phyloP scores from a whole-genome alignment of 805 yeast genomes.

The Candida orba region DNA sequence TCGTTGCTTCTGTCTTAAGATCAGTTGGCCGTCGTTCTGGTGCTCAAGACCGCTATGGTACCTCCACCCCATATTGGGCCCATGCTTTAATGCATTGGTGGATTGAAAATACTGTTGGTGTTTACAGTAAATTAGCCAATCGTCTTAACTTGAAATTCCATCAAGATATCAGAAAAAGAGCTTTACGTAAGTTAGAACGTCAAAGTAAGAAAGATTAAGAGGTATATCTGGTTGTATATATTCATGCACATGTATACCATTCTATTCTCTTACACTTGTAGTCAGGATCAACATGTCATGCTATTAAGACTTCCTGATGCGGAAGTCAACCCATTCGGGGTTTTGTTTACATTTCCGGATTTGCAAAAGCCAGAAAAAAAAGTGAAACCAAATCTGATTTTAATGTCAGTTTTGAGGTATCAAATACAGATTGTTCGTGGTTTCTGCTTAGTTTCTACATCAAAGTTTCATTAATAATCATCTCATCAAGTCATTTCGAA shows the following conservation, averaged over 20 bases:
- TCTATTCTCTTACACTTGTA: background rate
- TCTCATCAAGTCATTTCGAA: no score
- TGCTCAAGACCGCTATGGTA: slow-evolving; percentile 84
- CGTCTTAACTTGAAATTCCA: slow-evolving; percentile 70
- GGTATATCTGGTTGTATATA: background rate
- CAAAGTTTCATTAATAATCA: no score
- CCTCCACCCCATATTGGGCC: slow-evolving; percentile 86
- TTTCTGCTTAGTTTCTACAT: background rate
- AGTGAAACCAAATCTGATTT: background rate
- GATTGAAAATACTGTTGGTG: slow-evolving; percentile 75
- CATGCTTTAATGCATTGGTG: slow-evolving; percentile 89
- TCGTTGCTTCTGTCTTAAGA: slow-evolving; percentile 66
- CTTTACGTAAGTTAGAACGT: slow-evolving; percentile 65
- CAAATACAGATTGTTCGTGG: background rate
- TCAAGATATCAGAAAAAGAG: slow-evolving; percentile 70
- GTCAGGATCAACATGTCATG: no score
- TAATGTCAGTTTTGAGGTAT: background rate
- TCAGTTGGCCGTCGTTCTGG: slow-evolving; percentile 82
- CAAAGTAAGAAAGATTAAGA: slow-evolving; percentile 22
- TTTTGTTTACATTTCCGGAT: slow-evolving; percentile 10
- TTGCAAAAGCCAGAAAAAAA: background rate
- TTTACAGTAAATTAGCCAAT: slow-evolving; percentile 65
- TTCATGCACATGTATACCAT: background rate
- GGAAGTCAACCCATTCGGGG: slow-evolving; percentile 8
- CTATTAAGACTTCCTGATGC: slow-evolving; percentile 4